Conservation (phyloP, 768 basidiomycete genomes). For the Boletus reticuloceps region DNA sequence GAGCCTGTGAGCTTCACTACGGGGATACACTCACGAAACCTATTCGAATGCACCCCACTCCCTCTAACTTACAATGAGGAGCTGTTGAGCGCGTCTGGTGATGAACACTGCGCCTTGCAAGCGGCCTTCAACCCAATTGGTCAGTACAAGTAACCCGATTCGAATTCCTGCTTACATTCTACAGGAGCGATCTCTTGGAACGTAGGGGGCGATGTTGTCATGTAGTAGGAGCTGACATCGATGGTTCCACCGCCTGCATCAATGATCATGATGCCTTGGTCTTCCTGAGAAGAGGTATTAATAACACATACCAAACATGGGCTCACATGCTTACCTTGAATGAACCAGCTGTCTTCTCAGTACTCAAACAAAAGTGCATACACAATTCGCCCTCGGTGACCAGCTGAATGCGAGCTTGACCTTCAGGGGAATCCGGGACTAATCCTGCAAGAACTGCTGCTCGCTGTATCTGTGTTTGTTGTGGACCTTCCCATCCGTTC, state of each 20-base stretch:
- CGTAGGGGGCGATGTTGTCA: conserved; percentile 27
- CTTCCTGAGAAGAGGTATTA: conserved; percentile 30
- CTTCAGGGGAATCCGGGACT: conserved; percentile 35
- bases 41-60: not conserved
- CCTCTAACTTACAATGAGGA: conserved; percentile 32
- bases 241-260: conserved; percentile 65
- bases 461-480: conserved; percentile 42
- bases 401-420: conserved; percentile 39
- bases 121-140: conserved; percentile 36
- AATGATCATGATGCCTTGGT: conserved; percentile 50
- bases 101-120: conserved; percentile 53
- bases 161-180: conserved; percentile 34
- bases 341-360: conserved; percentile 30
- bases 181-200: conserved; percentile 51
- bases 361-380: conserved; percentile 46
- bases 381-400: conserved; percentile 55
- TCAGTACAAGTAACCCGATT: not conserved
- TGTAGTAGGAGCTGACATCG: conserved; percentile 55
- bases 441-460: conserved; percentile 43
- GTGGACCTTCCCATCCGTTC: conserved; percentile 46
- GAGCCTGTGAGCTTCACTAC: conserved; percentile 42
- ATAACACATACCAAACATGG: not conserved
- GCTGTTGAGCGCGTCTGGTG: conserved; percentile 39
- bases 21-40: not conserved
- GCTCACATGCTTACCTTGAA: conserved; percentile 20